Percentiles rank a stretch among this genome's conserved stretches.
These are phyloP conservation scores for Neurospora hispaniola DNA, from an alignment of 495 filamentous ascomycete species.

Conservation along the genomic window DNA sequence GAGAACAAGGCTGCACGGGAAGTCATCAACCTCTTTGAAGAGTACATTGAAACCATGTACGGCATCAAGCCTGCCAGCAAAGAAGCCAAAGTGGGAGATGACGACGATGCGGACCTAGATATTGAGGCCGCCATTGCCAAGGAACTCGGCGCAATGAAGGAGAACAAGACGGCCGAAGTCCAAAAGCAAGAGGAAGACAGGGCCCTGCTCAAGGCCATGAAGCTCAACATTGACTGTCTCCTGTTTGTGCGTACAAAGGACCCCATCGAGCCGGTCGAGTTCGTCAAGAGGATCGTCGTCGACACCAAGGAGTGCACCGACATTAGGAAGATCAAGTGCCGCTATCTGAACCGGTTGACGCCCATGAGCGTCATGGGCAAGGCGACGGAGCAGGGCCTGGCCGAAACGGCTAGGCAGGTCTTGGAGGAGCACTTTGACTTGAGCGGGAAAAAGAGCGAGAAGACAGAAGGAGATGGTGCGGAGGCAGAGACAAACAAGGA, in stretches of 20 bases:
- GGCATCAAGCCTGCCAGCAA: slow-evolving; percentile 29
- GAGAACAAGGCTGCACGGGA: slow-evolving; percentile 72
- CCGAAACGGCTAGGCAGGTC: slow-evolving; percentile 59
- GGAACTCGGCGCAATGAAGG: slow-evolving; percentile 59
- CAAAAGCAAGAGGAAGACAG: slow-evolving; percentile 11
- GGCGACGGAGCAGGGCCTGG: slow-evolving; percentile 65
- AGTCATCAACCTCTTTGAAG: slow-evolving; percentile 58
- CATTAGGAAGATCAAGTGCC: slow-evolving; percentile 47
- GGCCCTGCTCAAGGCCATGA: slow-evolving; percentile 50
- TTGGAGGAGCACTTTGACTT: slow-evolving; percentile 63
- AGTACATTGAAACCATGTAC: slow-evolving; percentile 56
- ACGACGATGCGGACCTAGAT: slow-evolving; percentile 42
- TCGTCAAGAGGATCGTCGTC: slow-evolving; percentile 64
- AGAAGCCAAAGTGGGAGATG: slow-evolving; percentile 16
- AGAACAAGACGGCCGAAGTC: slow-evolving; percentile 29
- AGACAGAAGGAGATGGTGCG: background rate
- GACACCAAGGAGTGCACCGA: slow-evolving; percentile 43
- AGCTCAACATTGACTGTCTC: slow-evolving; percentile 67
- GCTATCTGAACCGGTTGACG: slow-evolving; percentile 76
- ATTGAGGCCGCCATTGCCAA: slow-evolving; percentile 76
- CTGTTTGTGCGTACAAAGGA: slow-evolving; percentile 53
- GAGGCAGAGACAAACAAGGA: slow-evolving; percentile 23
- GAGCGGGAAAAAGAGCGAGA: slow-evolving; percentile 11
- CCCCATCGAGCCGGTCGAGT: slow-evolving; percentile 69
- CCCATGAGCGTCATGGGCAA: slow-evolving; percentile 68